These are phyloP conservation scores for Ogataea dorogensis DNA, from an alignment of 805 yeast genomes.

Conservation along the genomic window DNA sequence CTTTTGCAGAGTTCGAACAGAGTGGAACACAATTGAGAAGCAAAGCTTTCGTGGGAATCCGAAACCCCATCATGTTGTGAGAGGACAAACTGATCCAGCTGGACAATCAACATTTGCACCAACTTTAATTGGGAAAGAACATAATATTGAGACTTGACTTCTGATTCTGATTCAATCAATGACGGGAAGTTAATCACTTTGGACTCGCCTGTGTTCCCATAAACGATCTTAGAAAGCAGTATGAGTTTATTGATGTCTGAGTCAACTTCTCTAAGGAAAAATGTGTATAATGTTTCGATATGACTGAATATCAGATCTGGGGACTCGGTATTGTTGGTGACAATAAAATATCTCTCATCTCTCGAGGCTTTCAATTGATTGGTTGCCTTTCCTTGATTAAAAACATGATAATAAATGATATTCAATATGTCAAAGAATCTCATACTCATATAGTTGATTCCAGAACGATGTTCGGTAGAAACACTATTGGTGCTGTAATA, in stretches of 20 bases:
- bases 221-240: constrained; percentile 27
- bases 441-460: constrained; percentile 32
- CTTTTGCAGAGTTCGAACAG: constrained; percentile 39
- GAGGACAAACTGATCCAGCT: constrained; percentile 33
- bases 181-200: constrained; percentile 21
- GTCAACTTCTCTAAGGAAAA: constrained; percentile 31
- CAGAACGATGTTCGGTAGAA: constrained; percentile 21
- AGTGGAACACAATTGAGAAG: constrained; percentile 33
- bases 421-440: constrained; percentile 30
- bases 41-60: constrained; percentile 27
- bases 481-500: constrained; percentile 32
- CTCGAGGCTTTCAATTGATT: constrained; percentile 18
- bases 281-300: constrained; percentile 29
- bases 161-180: constrained; percentile 16
- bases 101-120: constrained; percentile 27
- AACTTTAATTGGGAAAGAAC: constrained; percentile 28
- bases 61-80: constrained; percentile 31
- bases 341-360: constrained; percentile 16
- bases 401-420: constrained; percentile 24
- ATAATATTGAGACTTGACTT: constrained; percentile 27
- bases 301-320: constrained; percentile 25
- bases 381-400: constrained; percentile 19
- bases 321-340: constrained; percentile 9
- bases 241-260: constrained; percentile 36
- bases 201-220: constrained; percentile 18